phyloP scores from a whole-genome alignment of 306 rosid species.

The Ormosia emarginata region DNA sequence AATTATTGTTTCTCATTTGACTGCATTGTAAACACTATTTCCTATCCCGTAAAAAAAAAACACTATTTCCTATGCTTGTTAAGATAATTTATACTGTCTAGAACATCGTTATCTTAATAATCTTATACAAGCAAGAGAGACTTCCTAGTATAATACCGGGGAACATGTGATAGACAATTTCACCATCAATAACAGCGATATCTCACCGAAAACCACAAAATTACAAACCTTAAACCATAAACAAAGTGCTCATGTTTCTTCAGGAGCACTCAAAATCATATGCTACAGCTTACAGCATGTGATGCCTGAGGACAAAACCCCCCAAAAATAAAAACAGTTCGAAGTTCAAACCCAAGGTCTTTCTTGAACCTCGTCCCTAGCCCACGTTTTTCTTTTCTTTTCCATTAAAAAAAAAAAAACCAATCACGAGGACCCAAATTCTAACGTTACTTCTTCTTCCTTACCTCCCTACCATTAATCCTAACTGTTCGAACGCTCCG shows the following conservation, averaged over 20 bases:
- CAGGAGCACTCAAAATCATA: slow-evolving; percentile 13
- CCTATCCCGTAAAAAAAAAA: neutral
- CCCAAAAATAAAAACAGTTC: neutral
- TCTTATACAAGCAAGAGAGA: neutral
- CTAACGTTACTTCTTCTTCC: slow-evolving; percentile 19
- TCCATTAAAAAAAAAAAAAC: too few relatives aligned
- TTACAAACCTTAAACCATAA: slow-evolving; percentile 29
- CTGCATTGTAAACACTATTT: neutral
- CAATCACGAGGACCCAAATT: slow-evolving; percentile 2
- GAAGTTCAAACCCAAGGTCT: neutral
- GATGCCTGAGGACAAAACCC: slow-evolving; percentile 26
- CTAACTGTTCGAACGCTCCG: slow-evolving; percentile 39
- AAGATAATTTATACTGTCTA: neutral
- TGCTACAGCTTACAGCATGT: slow-evolving; percentile 29
- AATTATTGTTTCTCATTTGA: neutral
- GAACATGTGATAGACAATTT: slow-evolving; percentile 44
- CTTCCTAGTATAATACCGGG: slow-evolving; percentile 12
- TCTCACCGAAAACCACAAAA: slow-evolving; percentile 35
- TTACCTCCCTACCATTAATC: slow-evolving; percentile 7
- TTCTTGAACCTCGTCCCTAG: neutral
- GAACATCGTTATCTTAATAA: neutral
- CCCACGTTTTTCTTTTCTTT: neutral
- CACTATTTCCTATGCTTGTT: neutral
- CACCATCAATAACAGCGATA: slow-evolving; percentile 22
- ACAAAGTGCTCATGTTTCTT: slow-evolving; percentile 27